Conservation (phyloP, 108 stramenopile species). For the Epithemia pelagica region DNA sequence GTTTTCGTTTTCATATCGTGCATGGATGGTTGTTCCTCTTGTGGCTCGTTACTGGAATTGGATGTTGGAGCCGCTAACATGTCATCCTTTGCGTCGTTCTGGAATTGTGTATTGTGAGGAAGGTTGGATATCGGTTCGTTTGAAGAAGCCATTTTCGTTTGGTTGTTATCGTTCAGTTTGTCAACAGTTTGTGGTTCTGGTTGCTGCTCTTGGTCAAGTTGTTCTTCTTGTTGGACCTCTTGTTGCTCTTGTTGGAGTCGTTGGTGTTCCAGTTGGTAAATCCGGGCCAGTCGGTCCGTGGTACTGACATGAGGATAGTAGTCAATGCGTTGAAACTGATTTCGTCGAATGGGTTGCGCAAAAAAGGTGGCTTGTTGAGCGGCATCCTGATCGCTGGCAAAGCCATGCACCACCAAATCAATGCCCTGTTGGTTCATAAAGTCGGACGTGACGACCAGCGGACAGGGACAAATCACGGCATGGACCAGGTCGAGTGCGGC, state of each 20-base stretch:
- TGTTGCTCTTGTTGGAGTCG: neutral
- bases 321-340: slow-evolving; percentile 48
- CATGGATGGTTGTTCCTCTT: neutral
- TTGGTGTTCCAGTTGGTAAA: slow-evolving; percentile 13
- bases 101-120: neutral
- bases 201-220: too few species aligned
- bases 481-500: slow-evolving; percentile 38
- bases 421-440: slow-evolving; percentile 56
- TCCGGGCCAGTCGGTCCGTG: slow-evolving; percentile 47
- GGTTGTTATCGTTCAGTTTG: neutral
- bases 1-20: neutral
- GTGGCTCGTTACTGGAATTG: neutral
- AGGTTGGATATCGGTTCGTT: neutral
- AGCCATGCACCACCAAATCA: slow-evolving; percentile 74
- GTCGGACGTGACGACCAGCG: slow-evolving; percentile 50
- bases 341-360: slow-evolving; percentile 26
- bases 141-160: neutral
- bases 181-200: neutral
- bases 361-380: slow-evolving; percentile 58
- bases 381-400: slow-evolving; percentile 48
- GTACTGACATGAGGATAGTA: slow-evolving; percentile 54
- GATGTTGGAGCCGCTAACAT: neutral
- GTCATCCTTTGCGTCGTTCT: neutral
- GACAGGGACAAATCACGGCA: slow-evolving; percentile 59
- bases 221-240: slow-evolving; percentile 3